phyloP scores from a whole-genome alignment of 208 protist genomes.

The Leishmania lainsoni region DNA sequence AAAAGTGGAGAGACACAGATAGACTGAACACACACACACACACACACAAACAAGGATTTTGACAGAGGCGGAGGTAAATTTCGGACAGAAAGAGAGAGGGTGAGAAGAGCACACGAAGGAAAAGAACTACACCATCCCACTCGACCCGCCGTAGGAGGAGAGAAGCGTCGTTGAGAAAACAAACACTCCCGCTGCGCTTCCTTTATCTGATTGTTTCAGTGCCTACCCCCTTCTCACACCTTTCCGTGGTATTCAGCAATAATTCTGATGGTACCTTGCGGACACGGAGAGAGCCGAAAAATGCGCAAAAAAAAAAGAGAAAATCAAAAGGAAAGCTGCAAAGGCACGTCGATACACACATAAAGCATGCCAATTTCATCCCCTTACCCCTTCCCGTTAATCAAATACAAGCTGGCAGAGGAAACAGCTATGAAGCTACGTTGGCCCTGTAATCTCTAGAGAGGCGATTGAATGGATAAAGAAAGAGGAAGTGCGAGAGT shows the following conservation, averaged over 20 bases:
- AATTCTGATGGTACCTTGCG: not conserved
- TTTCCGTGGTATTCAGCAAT: not conserved
- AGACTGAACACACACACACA: not conserved
- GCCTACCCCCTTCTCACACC: not conserved
- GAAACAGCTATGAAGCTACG: too few species aligned
- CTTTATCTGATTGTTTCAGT: not conserved
- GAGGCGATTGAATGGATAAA: too few species aligned
- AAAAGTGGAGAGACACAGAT: not conserved
- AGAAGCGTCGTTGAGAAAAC: not conserved
- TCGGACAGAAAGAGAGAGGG: not conserved
- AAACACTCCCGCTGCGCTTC: not conserved
- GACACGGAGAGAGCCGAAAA: constrained; percentile 1
- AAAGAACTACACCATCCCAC: not conserved
- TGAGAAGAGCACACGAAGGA: not conserved
- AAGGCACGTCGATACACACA: too few species aligned
- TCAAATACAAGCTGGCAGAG: too few species aligned
- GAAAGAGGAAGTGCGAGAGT: too few species aligned
- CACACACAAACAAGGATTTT: not conserved
- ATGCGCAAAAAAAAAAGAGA: constrained; percentile 2
- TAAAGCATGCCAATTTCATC: too few species aligned
- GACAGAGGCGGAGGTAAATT: not conserved
- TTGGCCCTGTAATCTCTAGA: too few species aligned
- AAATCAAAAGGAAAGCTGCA: not conserved
- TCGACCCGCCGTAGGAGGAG: not conserved
- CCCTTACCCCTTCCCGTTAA: too few species aligned